Evolutionary conservation across 164 flowering plant genomes (phyloP).

Genomic region (Dillenia suffruticosa): DNA sequence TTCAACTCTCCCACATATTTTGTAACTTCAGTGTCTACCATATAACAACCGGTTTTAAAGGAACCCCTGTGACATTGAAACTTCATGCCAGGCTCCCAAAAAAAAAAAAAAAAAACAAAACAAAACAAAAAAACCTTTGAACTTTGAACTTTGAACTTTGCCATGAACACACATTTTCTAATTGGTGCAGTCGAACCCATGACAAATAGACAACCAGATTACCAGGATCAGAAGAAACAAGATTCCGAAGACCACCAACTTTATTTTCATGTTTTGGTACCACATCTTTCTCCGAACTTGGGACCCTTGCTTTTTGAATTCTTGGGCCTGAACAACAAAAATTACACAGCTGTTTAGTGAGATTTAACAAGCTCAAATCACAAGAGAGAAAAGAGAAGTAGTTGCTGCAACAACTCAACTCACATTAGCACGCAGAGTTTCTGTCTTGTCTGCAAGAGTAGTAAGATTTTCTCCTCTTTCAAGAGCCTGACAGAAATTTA

Average conservation of each 20-base stretch:
- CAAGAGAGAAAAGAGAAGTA: neutral
- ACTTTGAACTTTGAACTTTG: no score
- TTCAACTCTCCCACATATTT: no score
- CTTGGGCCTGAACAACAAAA: conserved; percentile 60
- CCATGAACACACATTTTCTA: conserved; percentile 9
- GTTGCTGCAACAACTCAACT: conserved; percentile 5
- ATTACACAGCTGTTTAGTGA: neutral
- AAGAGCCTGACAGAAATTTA: conserved; percentile 45
- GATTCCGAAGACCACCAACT: conserved; percentile 75
- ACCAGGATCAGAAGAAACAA: conserved; percentile 64
- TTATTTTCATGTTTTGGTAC: conserved; percentile 93
- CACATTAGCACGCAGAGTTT: conserved; percentile 61
- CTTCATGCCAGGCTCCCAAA: no score
- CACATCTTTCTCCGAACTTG: conserved; percentile 82
- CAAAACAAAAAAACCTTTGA: no score
- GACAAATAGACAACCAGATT: conserved; percentile 81
- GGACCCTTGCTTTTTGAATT: conserved; percentile 58
- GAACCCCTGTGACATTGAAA: no score
- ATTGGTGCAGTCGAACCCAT: conserved; percentile 78
- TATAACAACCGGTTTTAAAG: no score
- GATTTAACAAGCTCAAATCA: neutral
- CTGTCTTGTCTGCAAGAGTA: conserved; percentile 64
- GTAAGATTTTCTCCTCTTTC: conserved; percentile 75
- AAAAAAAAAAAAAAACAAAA: no score
- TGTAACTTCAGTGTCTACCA: no score